Evolutionary conservation across 129 eudicot species (phyloP).

Genomic region (Centrapalus pauciflorus): DNA sequence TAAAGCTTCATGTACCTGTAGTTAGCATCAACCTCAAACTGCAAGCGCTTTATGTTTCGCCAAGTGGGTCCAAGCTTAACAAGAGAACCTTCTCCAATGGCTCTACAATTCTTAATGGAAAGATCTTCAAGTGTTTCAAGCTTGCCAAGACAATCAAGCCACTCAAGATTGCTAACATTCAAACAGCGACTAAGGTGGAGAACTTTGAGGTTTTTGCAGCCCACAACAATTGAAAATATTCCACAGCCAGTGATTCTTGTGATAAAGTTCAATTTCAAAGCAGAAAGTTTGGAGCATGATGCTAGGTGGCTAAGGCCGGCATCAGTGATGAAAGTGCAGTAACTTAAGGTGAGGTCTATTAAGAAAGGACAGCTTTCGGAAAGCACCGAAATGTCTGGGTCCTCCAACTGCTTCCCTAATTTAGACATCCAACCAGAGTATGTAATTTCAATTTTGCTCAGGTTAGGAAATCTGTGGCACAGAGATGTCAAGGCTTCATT

Average conservation of each 20-base stretch:
- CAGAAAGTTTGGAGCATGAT: conserved; percentile 56
- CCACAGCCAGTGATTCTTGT: conserved; percentile 83
- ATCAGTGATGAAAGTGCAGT: conserved; percentile 78
- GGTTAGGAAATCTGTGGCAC: conserved; percentile 58
- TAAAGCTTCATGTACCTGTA: conserved; percentile 69
- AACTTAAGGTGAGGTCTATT: conserved; percentile 61
- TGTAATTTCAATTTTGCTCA: conserved; percentile 59
- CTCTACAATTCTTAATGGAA: conserved; percentile 67
- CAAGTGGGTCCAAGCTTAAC: conserved; percentile 64
- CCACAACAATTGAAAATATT: conserved; percentile 55
- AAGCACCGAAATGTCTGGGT: conserved; percentile 53
- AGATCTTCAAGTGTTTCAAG: conserved; percentile 62
- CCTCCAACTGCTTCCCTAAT: conserved; percentile 69
- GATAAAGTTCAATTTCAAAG: conserved; percentile 61
- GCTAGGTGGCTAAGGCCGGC: conserved; percentile 59
- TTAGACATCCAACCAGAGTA: conserved; percentile 89
- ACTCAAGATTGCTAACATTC: conserved; percentile 60
- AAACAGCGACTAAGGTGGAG: conserved; percentile 71
- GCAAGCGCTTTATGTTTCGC: conserved; percentile 54
- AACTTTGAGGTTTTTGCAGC: conserved; percentile 49
- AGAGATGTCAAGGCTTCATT: conserved; percentile 51
- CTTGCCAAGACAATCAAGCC: conserved; percentile 84
- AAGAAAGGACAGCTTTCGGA: conserved; percentile 50
- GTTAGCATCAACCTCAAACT: conserved; percentile 65
- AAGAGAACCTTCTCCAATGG: conserved; percentile 79